Conservation (phyloP, 345 rosid species). For the Erucastrum elatum region DNA sequence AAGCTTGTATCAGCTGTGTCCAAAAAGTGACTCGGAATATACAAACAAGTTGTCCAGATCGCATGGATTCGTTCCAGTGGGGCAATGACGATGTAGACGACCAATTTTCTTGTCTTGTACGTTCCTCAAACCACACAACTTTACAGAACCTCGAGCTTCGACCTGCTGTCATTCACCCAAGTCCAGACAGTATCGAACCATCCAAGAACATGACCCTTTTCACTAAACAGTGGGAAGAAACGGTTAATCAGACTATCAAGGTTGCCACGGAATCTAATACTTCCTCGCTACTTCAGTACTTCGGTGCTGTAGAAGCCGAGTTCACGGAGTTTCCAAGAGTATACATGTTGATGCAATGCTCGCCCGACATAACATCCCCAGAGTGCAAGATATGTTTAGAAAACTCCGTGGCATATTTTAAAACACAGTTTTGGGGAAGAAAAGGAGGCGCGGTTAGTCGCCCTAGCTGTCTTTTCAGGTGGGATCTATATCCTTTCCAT, state of each 20-base stretch:
- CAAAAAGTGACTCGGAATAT: background rate
- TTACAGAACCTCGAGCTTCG: background rate
- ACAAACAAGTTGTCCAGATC: background rate
- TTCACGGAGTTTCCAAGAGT: conserved; percentile 7
- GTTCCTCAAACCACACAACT: background rate
- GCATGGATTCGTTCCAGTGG: background rate
- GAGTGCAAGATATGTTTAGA: conserved; percentile 4
- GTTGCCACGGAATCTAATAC: background rate
- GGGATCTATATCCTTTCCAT: background rate
- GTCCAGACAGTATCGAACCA: background rate
- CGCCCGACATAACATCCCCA: background rate
- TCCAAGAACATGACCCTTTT: background rate
- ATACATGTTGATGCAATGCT: conserved; percentile 14
- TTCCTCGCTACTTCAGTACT: background rate
- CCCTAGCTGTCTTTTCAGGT: conserved; percentile 17
- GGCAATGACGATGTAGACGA: background rate
- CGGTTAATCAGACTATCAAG: background rate
- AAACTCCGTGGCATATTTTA: background rate
- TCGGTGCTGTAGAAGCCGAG: background rate
- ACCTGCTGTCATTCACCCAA: background rate
- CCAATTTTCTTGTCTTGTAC: conserved; percentile 3
- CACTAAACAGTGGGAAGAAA: background rate
- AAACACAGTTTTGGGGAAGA: background rate
- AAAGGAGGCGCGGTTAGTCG: background rate
- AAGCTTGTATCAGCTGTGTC: background rate